Evolutionary conservation across 2,329 filamentous ascomycete genomes (phyloP), one percentile per base, ranked within the genome.

Genomic region (Aspergillus novoparasiticus): DNA sequence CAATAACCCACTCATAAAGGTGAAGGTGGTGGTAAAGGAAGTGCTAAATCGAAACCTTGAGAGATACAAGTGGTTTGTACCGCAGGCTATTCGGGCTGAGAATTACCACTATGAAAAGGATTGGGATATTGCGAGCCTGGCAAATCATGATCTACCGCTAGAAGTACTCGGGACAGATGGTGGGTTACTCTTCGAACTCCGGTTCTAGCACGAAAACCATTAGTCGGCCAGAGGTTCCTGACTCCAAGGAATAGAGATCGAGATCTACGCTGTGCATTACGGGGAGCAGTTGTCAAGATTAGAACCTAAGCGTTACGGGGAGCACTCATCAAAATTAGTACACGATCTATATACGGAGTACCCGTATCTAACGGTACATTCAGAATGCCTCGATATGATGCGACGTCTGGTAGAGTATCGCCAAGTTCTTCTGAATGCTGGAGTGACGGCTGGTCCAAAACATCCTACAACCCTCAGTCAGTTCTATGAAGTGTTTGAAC

Each of bases 401-500:
- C 50, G 19, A 53, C 16, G 28, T 14, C 50, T 53, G 28, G 50
- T 53, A 53, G 28, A 53, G 1, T 53, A 53, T 53, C 50, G 50
- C 30, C 50, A 34, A 19, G 28, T 1, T 53, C 30, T 53, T 53
- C 19, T 34, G 1, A 53, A 34, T 6, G 16, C 30, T 14, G 50
- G 28, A 53, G 50, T 53, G 19, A 1, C 50, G 11, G 50, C 5
- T 53, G 19, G 28, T 3, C 0, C 0, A 34, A 53, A 34, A 0
- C 28, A 12, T 0, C 50, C 50, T 21, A 53, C 30, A 1, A 53
- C 50, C 1, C 50, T 53, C 50, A 53, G 50, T 30, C 50, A 53
- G 50, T 34, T 53, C 19, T 53, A 53, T 53, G 50, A 53, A 53
- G 30, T 53, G 19, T 53, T 53, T 53, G 50, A 53, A 21, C 50